These are phyloP conservation scores for Taphrina sp. DNA, from an alignment of 1,139 yeast species.

Conservation along the genomic window DNA sequence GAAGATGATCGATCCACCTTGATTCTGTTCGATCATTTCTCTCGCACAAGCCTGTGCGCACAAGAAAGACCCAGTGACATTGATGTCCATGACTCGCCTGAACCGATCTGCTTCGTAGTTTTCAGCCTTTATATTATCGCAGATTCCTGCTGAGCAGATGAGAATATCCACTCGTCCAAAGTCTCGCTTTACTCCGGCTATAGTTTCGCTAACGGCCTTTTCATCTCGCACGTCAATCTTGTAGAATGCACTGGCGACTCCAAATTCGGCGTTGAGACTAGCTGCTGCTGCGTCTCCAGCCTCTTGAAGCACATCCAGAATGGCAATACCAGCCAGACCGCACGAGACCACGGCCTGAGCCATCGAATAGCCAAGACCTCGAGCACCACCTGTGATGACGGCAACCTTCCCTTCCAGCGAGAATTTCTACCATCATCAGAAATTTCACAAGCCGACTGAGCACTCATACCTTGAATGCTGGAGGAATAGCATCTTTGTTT, in stretches of 20 bases:
- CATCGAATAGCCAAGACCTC: constrained; percentile 81
- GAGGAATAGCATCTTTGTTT: constrained; percentile 13
- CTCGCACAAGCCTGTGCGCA: constrained; percentile 70
- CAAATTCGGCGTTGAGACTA: constrained; percentile 22
- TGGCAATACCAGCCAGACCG: constrained; percentile 64
- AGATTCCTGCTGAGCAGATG: constrained; percentile 62
- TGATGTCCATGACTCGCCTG: constrained; percentile 67
- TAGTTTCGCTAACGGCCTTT: constrained; percentile 32
- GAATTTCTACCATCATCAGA: constrained; percentile 41
- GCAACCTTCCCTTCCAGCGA: constrained; percentile 77
- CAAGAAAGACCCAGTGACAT: constrained; percentile 73
- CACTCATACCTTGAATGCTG: constrained; percentile 26
- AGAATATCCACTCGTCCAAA: constrained; percentile 61
- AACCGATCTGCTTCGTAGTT: constrained; percentile 70
- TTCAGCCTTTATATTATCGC: constrained; percentile 49
- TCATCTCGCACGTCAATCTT: constrained; percentile 32
- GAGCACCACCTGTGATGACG: constrained; percentile 81
- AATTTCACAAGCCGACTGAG: not conserved
- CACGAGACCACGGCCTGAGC: constrained; percentile 87
- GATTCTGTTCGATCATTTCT: constrained; percentile 65
- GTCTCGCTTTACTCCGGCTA: constrained; percentile 38
- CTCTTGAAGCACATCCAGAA: constrained; percentile 36
- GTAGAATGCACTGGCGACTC: constrained; percentile 27
- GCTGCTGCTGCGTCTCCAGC: constrained; percentile 32
- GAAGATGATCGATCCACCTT: constrained; percentile 68